Base-by-base conservation (phyloP, 169 alveolate genomes). In the Cystoisospora suis region DNA sequence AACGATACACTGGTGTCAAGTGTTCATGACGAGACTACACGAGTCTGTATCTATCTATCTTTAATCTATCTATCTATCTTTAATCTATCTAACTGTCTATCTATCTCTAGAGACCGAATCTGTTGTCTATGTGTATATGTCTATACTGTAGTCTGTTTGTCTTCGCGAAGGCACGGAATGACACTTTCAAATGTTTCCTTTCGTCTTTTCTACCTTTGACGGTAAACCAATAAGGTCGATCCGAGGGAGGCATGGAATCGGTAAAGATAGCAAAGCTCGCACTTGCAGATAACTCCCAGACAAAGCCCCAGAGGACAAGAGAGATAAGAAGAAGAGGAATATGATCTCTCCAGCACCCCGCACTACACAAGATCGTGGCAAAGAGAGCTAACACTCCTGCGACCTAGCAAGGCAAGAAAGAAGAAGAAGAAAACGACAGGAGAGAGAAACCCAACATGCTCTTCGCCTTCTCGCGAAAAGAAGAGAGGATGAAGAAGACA, bases 221-320 rank as follows among this genome's bases (percentile, higher is more conserved):
- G 32, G 81, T 79, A 45, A 88, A 81, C 89, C 88, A 77, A 38
- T 88, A 69, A 17, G 89, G 47, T 17, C 92, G 81, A 34, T 53
- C 59, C 32, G 61, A 81, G 3, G 44, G 75, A n/a, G 56, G 61
- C 47, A 88, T 36, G 69, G 89, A 59, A 85, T 88, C 92, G 23
- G 92, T 81, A 75, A 88, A 88, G 81, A 88, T 59, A 42, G 92
- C 87, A 20, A 20, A 34, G 47, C 87, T 59, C 20, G 92, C 86
- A 61, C 87, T 47, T 83, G 32, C 49, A 38, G 38, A 29, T 9
- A 53, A 59, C 38, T 80, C 92, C 72, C 61, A 75, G 45, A 44
- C 32, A 27, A 61, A 40, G 40, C 92, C 92, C 70, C 86, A 80
- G 17, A 88, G 75, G 9, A 81, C 53, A 17, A 88, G 92, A 4